Evolutionary conservation across 2,329 filamentous ascomycete species (phyloP), one percentile per base, ranked within the genome.

Genomic region (Fusarium stilboides): DNA sequence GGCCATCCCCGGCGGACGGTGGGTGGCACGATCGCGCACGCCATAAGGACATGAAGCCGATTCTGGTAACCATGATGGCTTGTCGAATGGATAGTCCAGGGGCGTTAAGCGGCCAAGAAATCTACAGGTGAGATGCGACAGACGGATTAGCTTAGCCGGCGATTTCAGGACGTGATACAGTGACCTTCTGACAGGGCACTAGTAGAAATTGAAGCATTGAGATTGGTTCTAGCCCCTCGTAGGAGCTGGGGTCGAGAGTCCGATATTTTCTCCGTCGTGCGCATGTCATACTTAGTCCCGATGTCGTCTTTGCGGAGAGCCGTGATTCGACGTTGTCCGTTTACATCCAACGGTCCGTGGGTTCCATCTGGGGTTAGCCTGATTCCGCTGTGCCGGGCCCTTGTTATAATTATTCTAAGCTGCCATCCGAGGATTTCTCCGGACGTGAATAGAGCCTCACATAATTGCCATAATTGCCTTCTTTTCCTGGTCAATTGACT

Each of bases 191-290:
- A 20, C 39, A 58, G 44, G 50, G 44, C 34, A 50, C 54, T 58
- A 39, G 31, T 17, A 20, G 13, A 19, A 44, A 65, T 47, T 53
- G 12, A n/a, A 34, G 47, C 17, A 4, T 49, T 17, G 33, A 60
- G 53, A 65, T 65, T 65, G 62, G 62, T 31, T 36, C 33, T 20
- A n/a, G 8, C 45, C 46, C 46, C 20, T 54, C 57, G 37, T 12
- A 62, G 39, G 54, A 55, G 70, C 68, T 69, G 50, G 56, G 40
- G 39, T 63, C 45, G 26, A 45, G 60, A 53, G 64, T 77, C 75
- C 75, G 75, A 77, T 59, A 77, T 70, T 75, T 77, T 77, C 74
- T 77, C 75, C 75, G 73, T 47, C 33, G 10, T 51, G 19, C 46
- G 56, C 69, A 71, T 75, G 71, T 28, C 67, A 77, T 76, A 51